A percentile compares a stretch with the other conserved stretches of the same genome.
Conservation (phyloP, 441 rosid genomes). For the Melastoma candidum region DNA sequence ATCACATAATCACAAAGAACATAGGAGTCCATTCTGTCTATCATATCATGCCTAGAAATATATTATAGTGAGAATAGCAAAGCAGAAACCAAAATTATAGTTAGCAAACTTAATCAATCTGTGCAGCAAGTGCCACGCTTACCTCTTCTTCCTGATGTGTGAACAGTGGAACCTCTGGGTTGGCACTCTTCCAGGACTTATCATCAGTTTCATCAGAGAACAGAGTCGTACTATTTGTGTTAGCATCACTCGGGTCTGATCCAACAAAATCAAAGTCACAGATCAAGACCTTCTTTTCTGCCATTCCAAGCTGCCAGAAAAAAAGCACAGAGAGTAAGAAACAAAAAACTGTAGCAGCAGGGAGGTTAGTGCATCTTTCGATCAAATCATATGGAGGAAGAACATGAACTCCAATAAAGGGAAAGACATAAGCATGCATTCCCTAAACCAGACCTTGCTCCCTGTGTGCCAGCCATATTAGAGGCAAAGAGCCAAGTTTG, state of each 20-base stretch:
- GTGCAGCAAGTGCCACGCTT: slow-evolving; percentile 14
- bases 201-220: slow-evolving; percentile 96
- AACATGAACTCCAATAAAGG: background rate
- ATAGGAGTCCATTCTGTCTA: no score
- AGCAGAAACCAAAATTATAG: no score
- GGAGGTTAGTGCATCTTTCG: background rate
- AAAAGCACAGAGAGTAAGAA: slow-evolving; percentile 5
- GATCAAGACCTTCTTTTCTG: slow-evolving; percentile 74
- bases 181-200: slow-evolving; percentile 45
- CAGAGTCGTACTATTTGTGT: slow-evolving; percentile 82
- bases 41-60: no score
- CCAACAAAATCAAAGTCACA: slow-evolving; percentile 71
- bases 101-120: no score
- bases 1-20: no score
- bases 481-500: background rate
- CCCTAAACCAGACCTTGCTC: background rate
- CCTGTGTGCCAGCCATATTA: no score
- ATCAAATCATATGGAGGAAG: background rate
- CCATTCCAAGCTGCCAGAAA: slow-evolving; percentile 78
- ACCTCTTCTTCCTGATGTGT: slow-evolving; percentile 67
- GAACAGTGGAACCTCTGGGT: slow-evolving; percentile 44
- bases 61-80: no score
- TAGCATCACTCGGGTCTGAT: slow-evolving; percentile 94
- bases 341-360: background rate
- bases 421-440: background rate